These are phyloP conservation scores for Nyssa sinensis DNA, from an alignment of 148 eudicot genomes.

Conservation along the genomic window DNA sequence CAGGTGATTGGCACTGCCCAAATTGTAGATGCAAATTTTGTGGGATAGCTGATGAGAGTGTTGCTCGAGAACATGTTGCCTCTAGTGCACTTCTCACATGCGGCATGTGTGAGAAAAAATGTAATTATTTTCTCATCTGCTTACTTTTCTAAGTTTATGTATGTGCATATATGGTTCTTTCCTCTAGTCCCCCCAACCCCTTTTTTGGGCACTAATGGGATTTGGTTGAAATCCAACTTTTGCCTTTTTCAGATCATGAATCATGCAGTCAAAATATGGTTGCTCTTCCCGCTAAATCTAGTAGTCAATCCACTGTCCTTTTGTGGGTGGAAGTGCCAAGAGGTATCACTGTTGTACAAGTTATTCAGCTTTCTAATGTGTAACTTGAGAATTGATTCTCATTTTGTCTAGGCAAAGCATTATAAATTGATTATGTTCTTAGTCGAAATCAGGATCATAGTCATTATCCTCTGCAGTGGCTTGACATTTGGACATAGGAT, in stretches of 20 bases:
- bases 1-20: conserved; percentile 96
- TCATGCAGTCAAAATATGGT: conserved; percentile 55
- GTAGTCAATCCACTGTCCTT: conserved; percentile 37
- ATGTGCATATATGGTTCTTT: neutral
- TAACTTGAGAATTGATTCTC: too few species aligned
- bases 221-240: conserved; percentile 12
- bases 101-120: conserved; percentile 79
- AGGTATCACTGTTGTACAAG: conserved; percentile 59
- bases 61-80: conserved; percentile 29
- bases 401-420: neutral
- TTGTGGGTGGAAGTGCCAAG: conserved; percentile 74
- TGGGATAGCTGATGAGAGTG: conserved; percentile 42
- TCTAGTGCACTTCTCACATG: conserved; percentile 45
- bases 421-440: neutral
- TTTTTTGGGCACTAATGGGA: neutral
- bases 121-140: conserved; percentile 39
- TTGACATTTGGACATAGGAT: too few species aligned
- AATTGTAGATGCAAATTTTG: conserved; percentile 92
- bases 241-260: conserved; percentile 54
- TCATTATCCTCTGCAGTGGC: neutral
- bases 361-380: neutral
- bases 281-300: conserved; percentile 33
- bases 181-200: too few species aligned
- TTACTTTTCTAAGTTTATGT: conserved; percentile 2
- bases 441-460: neutral